Evolutionary conservation across 257 asterid species (phyloP).

Genomic region (Solanum raphanifolium): DNA sequence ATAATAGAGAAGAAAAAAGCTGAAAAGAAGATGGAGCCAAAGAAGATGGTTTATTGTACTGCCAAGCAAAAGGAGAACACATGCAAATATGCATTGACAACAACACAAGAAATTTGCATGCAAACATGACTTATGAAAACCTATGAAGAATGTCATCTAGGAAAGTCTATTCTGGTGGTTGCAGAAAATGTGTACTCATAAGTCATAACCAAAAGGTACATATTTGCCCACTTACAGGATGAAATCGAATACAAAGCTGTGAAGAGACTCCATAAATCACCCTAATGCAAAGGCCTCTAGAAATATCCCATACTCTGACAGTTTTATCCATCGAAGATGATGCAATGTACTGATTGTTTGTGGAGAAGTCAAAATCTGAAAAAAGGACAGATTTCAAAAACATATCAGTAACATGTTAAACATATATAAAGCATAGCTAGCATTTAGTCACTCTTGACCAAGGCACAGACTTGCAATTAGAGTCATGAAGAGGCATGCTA

Average conservation of each 20-base stretch:
- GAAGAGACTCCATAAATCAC: conserved; percentile 86
- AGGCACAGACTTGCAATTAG: not conserved
- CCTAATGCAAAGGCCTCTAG: conserved; percentile 86
- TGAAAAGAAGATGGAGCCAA: not conserved
- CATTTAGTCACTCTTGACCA: not conserved
- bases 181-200: not conserved
- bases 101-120: not conserved
- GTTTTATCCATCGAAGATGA: conserved; percentile 91
- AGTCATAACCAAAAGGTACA: not conserved
- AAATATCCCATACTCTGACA: conserved; percentile 91
- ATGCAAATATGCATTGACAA: not conserved
- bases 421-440: not conserved
- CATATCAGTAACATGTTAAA: not conserved
- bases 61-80: not conserved
- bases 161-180: not conserved
- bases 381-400: conserved; percentile 14
- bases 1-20: too few species aligned
- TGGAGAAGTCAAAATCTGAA: conserved; percentile 96
- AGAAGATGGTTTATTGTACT: not conserved
- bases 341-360: conserved; percentile 91
- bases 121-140: not conserved
- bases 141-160: not conserved
- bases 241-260: conserved; percentile 91
- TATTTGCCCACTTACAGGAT: conserved; percentile 64
- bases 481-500: not conserved